These are phyloP conservation scores for Annulohypoxylon nitens DNA, from an alignment of 495 filamentous ascomycete genomes.

Conservation along the genomic window DNA sequence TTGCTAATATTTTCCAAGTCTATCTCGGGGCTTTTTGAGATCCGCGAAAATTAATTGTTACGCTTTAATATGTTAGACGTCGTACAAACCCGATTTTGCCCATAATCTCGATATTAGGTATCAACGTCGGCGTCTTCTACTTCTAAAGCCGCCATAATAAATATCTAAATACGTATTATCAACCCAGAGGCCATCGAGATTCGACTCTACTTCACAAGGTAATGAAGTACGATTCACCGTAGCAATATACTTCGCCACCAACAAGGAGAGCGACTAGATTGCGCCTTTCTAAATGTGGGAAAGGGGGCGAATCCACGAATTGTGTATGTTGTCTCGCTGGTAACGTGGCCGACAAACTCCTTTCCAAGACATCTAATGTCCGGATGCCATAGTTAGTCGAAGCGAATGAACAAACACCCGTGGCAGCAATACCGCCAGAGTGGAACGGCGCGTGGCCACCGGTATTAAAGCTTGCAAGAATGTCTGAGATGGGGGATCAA, in stretches of 20 bases:
- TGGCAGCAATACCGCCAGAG: background rate
- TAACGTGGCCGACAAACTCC: background rate
- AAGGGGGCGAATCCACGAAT: background rate
- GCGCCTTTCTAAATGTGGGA: background rate
- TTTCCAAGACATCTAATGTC: background rate
- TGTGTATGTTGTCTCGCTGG: background rate
- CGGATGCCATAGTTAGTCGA: background rate
- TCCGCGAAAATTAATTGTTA: conserved; percentile 4
- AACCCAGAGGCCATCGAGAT: background rate
- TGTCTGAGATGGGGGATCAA: background rate
- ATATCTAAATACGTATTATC: background rate
- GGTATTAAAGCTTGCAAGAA: background rate
- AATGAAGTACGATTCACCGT: background rate
- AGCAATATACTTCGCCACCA: background rate
- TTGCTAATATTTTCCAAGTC: background rate
- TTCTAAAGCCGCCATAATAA: background rate
- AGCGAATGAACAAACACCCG: conserved; percentile 8
- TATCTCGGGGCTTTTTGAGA: background rate
- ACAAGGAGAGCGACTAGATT: background rate
- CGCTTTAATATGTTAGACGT: conserved; percentile 3
- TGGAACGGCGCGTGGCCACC: background rate
- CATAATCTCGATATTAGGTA: background rate
- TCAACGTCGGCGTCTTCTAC: background rate
- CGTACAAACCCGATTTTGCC: background rate
- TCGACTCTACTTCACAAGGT: background rate